A percentile compares a stretch with the other conserved stretches of the same genome.
Conservation (phyloP, 1,139 yeast genomes). For the Yarrowia galli region DNA sequence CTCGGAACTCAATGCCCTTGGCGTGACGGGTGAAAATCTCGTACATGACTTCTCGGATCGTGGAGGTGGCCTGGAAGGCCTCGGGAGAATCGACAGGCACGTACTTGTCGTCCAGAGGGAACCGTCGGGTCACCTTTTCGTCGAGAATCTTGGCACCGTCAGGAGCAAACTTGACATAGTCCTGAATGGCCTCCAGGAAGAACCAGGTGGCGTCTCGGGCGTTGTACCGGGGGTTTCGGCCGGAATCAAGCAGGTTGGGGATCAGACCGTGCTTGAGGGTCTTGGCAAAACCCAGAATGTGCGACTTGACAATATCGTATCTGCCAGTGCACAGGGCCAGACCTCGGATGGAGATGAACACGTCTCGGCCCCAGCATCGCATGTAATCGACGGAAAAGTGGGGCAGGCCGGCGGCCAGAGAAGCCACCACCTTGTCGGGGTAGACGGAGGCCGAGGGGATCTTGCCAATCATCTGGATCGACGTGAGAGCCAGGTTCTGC, state of each 20-base stretch:
- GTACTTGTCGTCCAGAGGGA: slow-evolving; percentile 87
- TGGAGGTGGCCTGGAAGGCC: slow-evolving; percentile 75
- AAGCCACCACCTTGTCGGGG: slow-evolving; percentile 67
- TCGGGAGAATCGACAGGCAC: slow-evolving; percentile 70
- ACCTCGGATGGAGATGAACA: slow-evolving; percentile 86
- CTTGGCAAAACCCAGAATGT: slow-evolving; percentile 85
- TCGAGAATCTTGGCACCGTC: slow-evolving; percentile 70
- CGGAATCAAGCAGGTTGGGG: slow-evolving; percentile 91
- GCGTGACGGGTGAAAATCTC: slow-evolving; percentile 91
- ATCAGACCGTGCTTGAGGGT: slow-evolving; percentile 94
- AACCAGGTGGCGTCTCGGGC: slow-evolving; percentile 99
- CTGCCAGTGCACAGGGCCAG: slow-evolving; percentile 79
- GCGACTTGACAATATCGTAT: slow-evolving; percentile 77
- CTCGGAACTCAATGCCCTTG: slow-evolving; percentile 82
- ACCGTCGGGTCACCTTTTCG: slow-evolving; percentile 78
- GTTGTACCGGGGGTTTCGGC: slow-evolving; percentile 90
- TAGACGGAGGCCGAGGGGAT: slow-evolving; percentile 77
- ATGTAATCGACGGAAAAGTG: slow-evolving; percentile 89
- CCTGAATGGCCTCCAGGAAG: slow-evolving; percentile 85
- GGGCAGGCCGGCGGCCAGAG: slow-evolving; percentile 95
- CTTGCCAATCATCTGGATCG: slow-evolving; percentile 84
- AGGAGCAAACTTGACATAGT: slow-evolving; percentile 73
- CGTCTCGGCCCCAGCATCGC: slow-evolving; percentile 99
- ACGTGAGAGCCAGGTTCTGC: slow-evolving; percentile 79
- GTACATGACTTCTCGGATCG: slow-evolving; percentile 77